Percentiles rank a stretch among this genome's conserved stretches.
phyloP scores from a whole-genome alignment of 768 basidiomycete species.

The Boletus rufocinnamomeus region DNA sequence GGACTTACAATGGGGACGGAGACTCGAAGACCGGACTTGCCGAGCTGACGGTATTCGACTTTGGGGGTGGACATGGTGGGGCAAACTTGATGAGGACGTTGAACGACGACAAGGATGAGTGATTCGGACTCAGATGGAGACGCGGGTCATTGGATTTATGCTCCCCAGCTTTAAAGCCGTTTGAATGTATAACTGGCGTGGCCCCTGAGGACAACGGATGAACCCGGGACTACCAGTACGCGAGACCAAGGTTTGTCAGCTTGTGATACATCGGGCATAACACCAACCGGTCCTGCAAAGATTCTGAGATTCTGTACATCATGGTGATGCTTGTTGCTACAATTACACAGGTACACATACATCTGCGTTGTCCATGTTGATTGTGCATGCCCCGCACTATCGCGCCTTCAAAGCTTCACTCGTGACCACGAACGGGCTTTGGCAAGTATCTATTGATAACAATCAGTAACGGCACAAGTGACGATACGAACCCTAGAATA shows the following conservation, averaged over 20 bases:
- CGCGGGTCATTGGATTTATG: background rate
- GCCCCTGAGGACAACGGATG: too few species aligned
- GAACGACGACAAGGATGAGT: too few species aligned
- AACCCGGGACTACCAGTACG: too few species aligned
- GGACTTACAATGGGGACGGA: conserved; percentile 37
- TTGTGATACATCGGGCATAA: too few species aligned
- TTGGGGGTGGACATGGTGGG: conserved; percentile 12
- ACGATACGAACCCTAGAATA: background rate
- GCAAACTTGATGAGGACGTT: background rate
- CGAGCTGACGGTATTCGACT: conserved; percentile 36
- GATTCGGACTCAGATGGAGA: background rate
- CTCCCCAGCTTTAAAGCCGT: background rate
- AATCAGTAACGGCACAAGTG: conserved; percentile 1
- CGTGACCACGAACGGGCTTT: conserved; percentile 23
- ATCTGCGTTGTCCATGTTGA: background rate
- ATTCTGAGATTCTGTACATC: background rate
- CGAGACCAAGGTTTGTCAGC: too few species aligned
- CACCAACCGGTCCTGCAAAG: too few species aligned
- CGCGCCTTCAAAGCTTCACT: background rate
- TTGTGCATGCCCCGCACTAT: background rate
- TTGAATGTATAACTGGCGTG: background rate
- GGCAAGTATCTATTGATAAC: conserved; percentile 16
- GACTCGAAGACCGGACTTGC: conserved; percentile 35
- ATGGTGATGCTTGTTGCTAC: background rate
- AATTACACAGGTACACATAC: background rate